Base-by-base conservation (phyloP, 2,329 filamentous ascomycete genomes). In the Verticillium longisporum region DNA sequence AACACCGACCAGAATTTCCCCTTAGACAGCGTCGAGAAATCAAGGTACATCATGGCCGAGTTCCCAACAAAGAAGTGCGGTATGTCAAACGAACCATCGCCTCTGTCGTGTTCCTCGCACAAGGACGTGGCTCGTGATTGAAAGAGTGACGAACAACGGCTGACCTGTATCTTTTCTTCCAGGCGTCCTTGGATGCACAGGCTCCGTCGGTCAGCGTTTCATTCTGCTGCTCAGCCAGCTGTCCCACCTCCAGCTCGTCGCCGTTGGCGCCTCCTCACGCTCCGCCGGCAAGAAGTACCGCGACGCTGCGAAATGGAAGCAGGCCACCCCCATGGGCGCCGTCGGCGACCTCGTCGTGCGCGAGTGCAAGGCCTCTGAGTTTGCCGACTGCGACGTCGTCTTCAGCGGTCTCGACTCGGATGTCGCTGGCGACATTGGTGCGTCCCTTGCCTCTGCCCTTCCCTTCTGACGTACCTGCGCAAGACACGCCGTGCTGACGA, bases 301-400 rank as follows among this genome's bases (percentile, higher is more conserved):
- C 76, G 92, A 97, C 83, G 94, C 93, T 41, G 93, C 96, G 65
- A 86, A 86, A 69, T 98, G 95, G 95, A 97, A 97, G 82, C 94
- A 98, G 79, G 84, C 90, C 10, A 79, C 85, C 61, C 90, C 92
- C 60, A 96, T 97, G 84, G 88, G 88, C 54, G 81, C 87, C 65
- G 81, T 96, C 62, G 91, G 86, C 66, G 88, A 93, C 66, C 81
- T 98, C 68, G 83, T 96, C 5, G 90, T 98, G 61, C 89, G 91
- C 72, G 88, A 91, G 72, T 98, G 95, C 80, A 88, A 80, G 70
- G 86, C 95, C 1, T 85, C 87, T 67, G 85, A 94, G 69, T 98
- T 97, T 74, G 77, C 81, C 63, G 93, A 96, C 73, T 97, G 95
- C 76, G 94, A 98, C 68, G 80, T 99, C 66, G 87, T 98, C 63